Conservation (phyloP, 805 yeast genomes). For the Yarrowia keelungensis region DNA sequence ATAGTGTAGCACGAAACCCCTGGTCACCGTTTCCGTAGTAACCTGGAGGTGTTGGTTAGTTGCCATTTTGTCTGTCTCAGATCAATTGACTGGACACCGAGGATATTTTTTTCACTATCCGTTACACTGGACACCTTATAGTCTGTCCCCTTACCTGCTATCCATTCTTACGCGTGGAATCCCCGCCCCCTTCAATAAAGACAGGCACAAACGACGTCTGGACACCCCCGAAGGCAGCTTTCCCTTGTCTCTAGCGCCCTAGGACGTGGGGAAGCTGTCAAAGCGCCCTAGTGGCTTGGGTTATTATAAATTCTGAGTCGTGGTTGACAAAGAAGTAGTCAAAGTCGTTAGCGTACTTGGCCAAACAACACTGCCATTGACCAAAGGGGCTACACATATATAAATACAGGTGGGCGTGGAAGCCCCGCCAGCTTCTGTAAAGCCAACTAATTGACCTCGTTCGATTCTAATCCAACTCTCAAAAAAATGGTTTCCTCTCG, state of each 20-base stretch:
- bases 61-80: too few species aligned
- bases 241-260: not conserved
- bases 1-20: not conserved
- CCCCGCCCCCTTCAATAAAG: constrained; percentile 1
- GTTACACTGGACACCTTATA: too few species aligned
- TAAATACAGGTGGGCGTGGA: not conserved
- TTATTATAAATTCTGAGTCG: constrained; percentile 28
- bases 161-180: not conserved
- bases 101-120: too few species aligned
- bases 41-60: too few species aligned
- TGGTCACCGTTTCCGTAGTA: too few species aligned
- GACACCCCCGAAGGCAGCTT: not conserved
- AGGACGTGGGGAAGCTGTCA: constrained; percentile 23
- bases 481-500: not conserved
- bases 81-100: too few species aligned
- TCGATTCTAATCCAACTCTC: too few species aligned
- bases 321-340: constrained; percentile 15
- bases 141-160: too few species aligned
- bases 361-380: constrained; percentile 6
- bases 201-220: not conserved
- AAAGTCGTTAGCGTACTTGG: constrained; percentile 1
- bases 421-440: not conserved
- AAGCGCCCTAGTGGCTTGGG: not conserved
- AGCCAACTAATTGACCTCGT: not conserved
- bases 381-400: not conserved